phyloP scores from a whole-genome alignment of 192 early-diverging fungal species.

The Chytriomyces sp. region DNA sequence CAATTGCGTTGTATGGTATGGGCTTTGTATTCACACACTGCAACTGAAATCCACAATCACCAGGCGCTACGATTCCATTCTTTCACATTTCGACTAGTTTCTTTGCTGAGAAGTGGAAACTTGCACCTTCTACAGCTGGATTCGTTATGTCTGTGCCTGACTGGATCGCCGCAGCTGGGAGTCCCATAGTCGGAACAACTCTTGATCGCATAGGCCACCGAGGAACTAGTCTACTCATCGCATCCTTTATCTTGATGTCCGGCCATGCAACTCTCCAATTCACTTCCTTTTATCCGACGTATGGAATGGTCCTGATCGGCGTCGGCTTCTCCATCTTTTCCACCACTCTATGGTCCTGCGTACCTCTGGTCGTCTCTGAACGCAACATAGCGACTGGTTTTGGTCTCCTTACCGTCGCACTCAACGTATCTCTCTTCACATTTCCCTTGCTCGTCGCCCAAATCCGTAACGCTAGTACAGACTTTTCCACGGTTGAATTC shows the following conservation, averaged over 20 bases:
- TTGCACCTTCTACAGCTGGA: slow-evolving; percentile 56
- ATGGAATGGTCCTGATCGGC: slow-evolving; percentile 57
- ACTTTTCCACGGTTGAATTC: slow-evolving; percentile 22
- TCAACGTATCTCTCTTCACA: slow-evolving; percentile 59
- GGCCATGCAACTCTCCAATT: slow-evolving; percentile 53
- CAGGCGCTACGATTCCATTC: slow-evolving; percentile 58
- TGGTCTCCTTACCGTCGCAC: slow-evolving; percentile 60
- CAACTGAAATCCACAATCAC: not conserved
- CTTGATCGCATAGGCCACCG: slow-evolving; percentile 60
- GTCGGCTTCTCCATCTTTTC: slow-evolving; percentile 61
- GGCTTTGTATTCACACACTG: slow-evolving; percentile 24
- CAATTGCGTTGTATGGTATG: slow-evolving; percentile 57
- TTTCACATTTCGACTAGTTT: slow-evolving; percentile 66
- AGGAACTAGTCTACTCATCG: slow-evolving; percentile 46
- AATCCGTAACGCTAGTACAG: slow-evolving; percentile 41
- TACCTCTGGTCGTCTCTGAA: slow-evolving; percentile 59
- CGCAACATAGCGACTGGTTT: slow-evolving; percentile 72
- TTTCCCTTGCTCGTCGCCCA: slow-evolving; percentile 65
- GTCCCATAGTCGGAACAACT: slow-evolving; percentile 58
- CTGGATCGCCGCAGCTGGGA: slow-evolving; percentile 58
- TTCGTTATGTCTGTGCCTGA: slow-evolving; percentile 66
- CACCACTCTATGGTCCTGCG: slow-evolving; percentile 66
- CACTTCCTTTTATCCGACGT: slow-evolving; percentile 46
- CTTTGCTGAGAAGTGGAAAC: slow-evolving; percentile 67
- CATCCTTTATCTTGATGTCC: slow-evolving; percentile 47